Conservation (phyloP, 2,329 filamentous ascomycete species). For the Acrocalymma vagum region DNA sequence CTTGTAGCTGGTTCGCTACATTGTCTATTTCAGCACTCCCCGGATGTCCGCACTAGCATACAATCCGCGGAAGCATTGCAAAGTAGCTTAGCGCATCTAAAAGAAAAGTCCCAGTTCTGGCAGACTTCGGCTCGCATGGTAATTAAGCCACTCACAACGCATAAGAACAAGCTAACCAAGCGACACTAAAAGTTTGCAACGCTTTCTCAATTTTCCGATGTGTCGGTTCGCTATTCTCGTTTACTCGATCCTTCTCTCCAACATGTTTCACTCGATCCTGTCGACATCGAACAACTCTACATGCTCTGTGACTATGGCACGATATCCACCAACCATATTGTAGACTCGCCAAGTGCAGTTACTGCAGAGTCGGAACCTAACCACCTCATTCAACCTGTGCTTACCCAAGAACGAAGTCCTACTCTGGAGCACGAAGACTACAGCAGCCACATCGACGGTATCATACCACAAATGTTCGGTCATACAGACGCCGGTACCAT, state of each 20-base stretch:
- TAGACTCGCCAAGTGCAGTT: not conserved
- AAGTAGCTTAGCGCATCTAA: conserved; percentile 2
- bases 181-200: not conserved
- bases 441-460: conserved; percentile 8
- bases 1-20: conserved; percentile 10
- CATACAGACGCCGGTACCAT: conserved; percentile 4
- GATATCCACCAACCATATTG: conserved; percentile 6
- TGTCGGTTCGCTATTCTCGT: conserved; percentile 1
- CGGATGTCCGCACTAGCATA: not conserved
- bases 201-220: conserved; percentile 2
- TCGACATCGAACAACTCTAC: conserved; percentile 11
- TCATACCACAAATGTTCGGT: conserved; percentile 9
- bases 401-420: not conserved
- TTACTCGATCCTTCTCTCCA: conserved; percentile 1
- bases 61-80: conserved; percentile 4
- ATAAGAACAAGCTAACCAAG: not conserved
- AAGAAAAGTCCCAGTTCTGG: conserved; percentile 8
- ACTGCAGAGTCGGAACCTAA: not conserved
- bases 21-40: conserved; percentile 9
- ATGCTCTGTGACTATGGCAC: conserved; percentile 13
- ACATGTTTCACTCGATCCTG: conserved; percentile 2
- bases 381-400: not conserved
- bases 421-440: not conserved
- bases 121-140: conserved; percentile 8
- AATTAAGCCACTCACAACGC: not conserved